Conservation (phyloP, 108 stramenopile species). For the Stephanodiscus triporus region DNA sequence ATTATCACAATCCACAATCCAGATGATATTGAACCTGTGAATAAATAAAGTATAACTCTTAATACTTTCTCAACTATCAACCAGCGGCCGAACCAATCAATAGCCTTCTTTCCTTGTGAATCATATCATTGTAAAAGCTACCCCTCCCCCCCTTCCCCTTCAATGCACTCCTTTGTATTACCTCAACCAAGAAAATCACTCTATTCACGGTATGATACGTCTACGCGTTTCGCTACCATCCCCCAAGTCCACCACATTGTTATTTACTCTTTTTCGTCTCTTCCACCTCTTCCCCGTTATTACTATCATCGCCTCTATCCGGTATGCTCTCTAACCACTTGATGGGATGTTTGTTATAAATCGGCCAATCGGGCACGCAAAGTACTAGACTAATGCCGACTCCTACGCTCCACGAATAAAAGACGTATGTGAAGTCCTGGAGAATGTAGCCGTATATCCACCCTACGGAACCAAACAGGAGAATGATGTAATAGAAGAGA, state of each 20-base stretch:
- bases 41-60: background rate
- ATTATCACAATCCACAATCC: too few species aligned
- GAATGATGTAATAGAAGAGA: slow-evolving; percentile 85
- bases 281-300: slow-evolving; percentile 21
- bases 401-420: slow-evolving; percentile 86
- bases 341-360: slow-evolving; percentile 87
- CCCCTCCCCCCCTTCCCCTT: background rate
- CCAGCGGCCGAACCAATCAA: too few species aligned
- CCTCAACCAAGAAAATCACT: background rate
- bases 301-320: slow-evolving; percentile 50
- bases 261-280: slow-evolving; percentile 51
- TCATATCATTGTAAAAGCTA: too few species aligned
- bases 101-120: too few species aligned
- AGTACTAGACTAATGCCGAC: slow-evolving; percentile 74
- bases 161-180: background rate
- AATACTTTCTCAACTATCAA: background rate
- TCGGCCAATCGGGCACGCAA: slow-evolving; percentile 92
- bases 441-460: slow-evolving; percentile 89
- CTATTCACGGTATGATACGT: background rate
- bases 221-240: background rate
- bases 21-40: too few species aligned
- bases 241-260: background rate
- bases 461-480: slow-evolving; percentile 77
- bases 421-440: slow-evolving; percentile 85
- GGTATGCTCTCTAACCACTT: slow-evolving; percentile 90